These are phyloP conservation scores for Sextonia rubra DNA, from an alignment of 164 flowering plant species.

Conservation along the genomic window DNA sequence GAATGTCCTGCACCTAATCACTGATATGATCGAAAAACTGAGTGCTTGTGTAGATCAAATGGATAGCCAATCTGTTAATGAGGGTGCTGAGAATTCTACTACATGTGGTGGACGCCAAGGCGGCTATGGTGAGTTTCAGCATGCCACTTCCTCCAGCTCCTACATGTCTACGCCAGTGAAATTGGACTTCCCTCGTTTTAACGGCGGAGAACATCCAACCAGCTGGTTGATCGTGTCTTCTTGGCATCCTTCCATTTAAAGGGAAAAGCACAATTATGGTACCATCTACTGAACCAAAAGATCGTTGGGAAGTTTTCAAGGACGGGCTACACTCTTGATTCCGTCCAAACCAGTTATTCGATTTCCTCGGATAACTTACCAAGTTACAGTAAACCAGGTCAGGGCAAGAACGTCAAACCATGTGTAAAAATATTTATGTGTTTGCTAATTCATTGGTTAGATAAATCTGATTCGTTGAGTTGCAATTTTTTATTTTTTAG, in stretches of 20 bases:
- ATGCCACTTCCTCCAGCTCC: background rate
- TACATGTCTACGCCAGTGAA: background rate
- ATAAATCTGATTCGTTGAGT: too few species aligned
- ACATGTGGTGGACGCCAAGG: too few species aligned
- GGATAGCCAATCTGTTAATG: too few species aligned
- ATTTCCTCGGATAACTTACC: background rate
- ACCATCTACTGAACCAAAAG: background rate
- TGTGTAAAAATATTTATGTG: too few species aligned
- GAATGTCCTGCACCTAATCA: too few species aligned
- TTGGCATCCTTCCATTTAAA: background rate
- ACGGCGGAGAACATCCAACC: background rate
- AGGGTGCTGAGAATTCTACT: too few species aligned
- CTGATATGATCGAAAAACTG: too few species aligned
- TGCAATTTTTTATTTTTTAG: too few species aligned
- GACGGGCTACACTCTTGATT: background rate
- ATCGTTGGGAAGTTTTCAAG: background rate
- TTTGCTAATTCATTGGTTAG: too few species aligned
- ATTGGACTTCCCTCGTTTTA: background rate
- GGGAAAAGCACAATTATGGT: constrained; percentile 1
- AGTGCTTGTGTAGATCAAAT: too few species aligned
- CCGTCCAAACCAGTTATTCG: background rate
- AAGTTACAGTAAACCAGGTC: background rate
- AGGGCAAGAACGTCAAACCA: too few species aligned
- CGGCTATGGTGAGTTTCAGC: too few species aligned
- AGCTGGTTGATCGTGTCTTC: background rate